phyloP scores from a whole-genome alignment of 148 eudicot genomes.

The Persicaria maculosa region DNA sequence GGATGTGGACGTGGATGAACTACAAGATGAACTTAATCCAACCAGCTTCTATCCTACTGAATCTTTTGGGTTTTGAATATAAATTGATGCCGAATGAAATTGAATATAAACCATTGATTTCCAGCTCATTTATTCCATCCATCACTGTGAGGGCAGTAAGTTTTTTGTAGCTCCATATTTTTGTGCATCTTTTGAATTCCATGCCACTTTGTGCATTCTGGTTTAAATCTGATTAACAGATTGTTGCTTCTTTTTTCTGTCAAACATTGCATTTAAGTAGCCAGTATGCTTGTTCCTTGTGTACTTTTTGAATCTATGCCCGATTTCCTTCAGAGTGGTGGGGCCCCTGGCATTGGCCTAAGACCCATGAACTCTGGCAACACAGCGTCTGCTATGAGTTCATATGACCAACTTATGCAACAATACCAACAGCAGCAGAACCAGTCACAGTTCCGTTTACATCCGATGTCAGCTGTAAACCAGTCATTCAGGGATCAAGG shows the following conservation, averaged over 20 bases:
- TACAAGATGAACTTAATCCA: not conserved
- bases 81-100: not conserved
- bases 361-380: constrained; percentile 40
- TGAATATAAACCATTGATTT: not conserved
- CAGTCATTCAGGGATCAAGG: constrained; percentile 48
- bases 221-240: not conserved
- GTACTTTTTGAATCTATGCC: not conserved
- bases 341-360: constrained; percentile 38
- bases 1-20: not conserved
- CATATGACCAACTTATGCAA: constrained; percentile 61
- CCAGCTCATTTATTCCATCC: no score
- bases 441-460: constrained; percentile 53
- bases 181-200: not conserved
- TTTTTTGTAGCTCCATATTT: not conserved
- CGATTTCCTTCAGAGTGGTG: constrained; percentile 13
- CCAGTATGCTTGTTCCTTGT: not conserved
- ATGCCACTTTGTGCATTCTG: not conserved
- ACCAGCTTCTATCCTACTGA: not conserved
- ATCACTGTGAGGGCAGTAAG: not conserved
- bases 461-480: constrained; percentile 24
- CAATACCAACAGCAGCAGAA: constrained; percentile 70
- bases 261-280: not conserved
- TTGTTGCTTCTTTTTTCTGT: not conserved
- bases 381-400: constrained; percentile 36
- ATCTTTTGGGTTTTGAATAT: not conserved